A percentile compares a stretch with the other conserved stretches of the same genome.
Conservation (phyloP, 2,329 filamentous ascomycete species). For the Lecanicillium sp. region DNA sequence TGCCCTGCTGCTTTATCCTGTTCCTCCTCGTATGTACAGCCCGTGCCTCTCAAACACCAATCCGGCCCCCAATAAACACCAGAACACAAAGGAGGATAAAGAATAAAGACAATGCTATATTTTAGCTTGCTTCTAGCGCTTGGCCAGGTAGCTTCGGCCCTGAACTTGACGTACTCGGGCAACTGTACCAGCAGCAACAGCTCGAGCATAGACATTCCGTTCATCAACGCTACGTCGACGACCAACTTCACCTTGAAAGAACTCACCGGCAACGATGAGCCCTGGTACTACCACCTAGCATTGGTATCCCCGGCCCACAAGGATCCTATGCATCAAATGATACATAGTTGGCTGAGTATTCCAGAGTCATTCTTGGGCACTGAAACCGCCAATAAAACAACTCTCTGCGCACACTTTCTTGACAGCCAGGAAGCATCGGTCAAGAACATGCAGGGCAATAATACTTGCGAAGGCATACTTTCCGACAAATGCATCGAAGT, state of each 20-base stretch:
- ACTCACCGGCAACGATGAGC: neutral
- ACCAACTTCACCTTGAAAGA: neutral
- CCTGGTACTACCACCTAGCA: slow-evolving; percentile 1
- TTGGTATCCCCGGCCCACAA: neutral
- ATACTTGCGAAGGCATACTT: neutral
- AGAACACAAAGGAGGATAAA: too few relatives aligned
- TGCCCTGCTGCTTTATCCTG: too few relatives aligned
- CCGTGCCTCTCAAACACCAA: too few relatives aligned
- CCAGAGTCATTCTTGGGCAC: neutral
- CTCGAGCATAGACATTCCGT: slow-evolving; percentile 63
- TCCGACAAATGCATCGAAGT: neutral
- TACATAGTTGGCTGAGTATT: neutral
- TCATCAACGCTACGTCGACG: slow-evolving; percentile 59
- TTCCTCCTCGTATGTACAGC: too few relatives aligned
- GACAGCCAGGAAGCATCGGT: neutral
- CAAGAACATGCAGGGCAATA: neutral
- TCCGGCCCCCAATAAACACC: too few relatives aligned
- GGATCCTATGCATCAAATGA: too few relatives aligned
- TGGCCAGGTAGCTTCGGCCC: neutral
- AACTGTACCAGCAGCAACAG: neutral
- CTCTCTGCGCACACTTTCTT: neutral
- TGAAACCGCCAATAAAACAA: neutral
- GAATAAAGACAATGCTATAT: too few relatives aligned
- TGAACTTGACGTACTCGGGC: neutral
- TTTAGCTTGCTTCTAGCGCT: neutral